Conservation (phyloP, 192 early-diverging fungal genomes). For the Coemansia sp. region DNA sequence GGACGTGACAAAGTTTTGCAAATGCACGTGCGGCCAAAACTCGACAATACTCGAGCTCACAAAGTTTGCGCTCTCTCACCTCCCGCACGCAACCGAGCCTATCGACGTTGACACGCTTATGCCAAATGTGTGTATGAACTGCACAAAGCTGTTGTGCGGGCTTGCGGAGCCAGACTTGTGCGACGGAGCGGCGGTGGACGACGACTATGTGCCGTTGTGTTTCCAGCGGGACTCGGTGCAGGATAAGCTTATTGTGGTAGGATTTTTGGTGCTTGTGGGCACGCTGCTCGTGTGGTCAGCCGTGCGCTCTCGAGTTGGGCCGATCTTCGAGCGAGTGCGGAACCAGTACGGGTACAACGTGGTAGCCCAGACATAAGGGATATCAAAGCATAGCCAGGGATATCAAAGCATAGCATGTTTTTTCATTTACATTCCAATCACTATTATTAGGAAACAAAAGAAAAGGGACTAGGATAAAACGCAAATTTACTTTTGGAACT, state of each 20-base stretch:
- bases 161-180: slow-evolving; percentile 50
- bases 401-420: not conserved
- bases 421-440: not conserved
- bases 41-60: slow-evolving; percentile 52
- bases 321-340: slow-evolving; percentile 34
- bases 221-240: slow-evolving; percentile 55
- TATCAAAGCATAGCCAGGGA: no score
- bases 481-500: slow-evolving; percentile 35
- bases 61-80: slow-evolving; percentile 36
- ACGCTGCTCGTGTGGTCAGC: slow-evolving; percentile 47
- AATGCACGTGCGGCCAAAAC: slow-evolving; percentile 54
- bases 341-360: slow-evolving; percentile 26
- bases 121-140: slow-evolving; percentile 57
- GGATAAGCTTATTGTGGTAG: slow-evolving; percentile 47
- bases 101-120: slow-evolving; percentile 48
- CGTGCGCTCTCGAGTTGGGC: slow-evolving; percentile 28
- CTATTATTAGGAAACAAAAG: not conserved
- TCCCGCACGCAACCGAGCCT: slow-evolving; percentile 49
- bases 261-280: slow-evolving; percentile 42
- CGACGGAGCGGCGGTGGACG: slow-evolving; percentile 51
- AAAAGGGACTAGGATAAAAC: not conserved
- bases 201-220: slow-evolving; percentile 53
- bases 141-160: slow-evolving; percentile 46
- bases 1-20: slow-evolving; percentile 48
- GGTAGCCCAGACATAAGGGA: not conserved